These are phyloP conservation scores for Lagenidium giganteum DNA, from an alignment of 352 stramenopile species.

Conservation along the genomic window DNA sequence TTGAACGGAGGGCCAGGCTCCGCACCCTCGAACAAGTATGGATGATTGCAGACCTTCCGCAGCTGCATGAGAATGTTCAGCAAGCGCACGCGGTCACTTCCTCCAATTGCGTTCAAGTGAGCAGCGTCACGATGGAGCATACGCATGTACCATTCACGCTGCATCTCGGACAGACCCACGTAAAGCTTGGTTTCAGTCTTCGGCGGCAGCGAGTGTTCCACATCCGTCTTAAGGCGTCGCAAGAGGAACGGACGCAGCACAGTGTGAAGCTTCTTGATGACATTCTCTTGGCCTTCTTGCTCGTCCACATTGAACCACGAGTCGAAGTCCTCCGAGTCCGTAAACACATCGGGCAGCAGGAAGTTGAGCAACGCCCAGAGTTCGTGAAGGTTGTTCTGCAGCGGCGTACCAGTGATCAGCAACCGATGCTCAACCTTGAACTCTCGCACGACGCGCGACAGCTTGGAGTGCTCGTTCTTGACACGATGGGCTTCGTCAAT, in stretches of 20 bases:
- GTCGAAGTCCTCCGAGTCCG: slow-evolving; percentile 97
- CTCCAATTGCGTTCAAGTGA: slow-evolving; percentile 96
- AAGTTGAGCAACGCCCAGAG: slow-evolving; percentile 99
- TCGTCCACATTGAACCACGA: slow-evolving; percentile 99
- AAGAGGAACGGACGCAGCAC: slow-evolving; percentile 98
- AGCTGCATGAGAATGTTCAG: slow-evolving; percentile 99
- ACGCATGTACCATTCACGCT: slow-evolving; percentile 98
- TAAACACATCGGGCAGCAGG: slow-evolving; percentile 92
- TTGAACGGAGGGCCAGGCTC: slow-evolving; percentile 96
- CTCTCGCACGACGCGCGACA: slow-evolving; percentile 80
- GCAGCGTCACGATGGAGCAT: slow-evolving; percentile 94
- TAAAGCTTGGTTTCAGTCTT: slow-evolving; percentile 99
- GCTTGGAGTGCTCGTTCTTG: slow-evolving; percentile 95
- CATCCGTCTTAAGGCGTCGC: slow-evolving; percentile 97
- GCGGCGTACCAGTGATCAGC: slow-evolving; percentile 96
- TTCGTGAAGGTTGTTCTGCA: slow-evolving; percentile 99
- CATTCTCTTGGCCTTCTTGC: slow-evolving; percentile 93
- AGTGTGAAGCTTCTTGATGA: slow-evolving; percentile 97
- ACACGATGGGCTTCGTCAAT: slow-evolving; percentile 99
- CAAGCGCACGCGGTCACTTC: slow-evolving; percentile 92
- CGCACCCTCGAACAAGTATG: slow-evolving; percentile 99
- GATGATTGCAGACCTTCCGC: slow-evolving; percentile 99
- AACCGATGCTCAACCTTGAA: slow-evolving; percentile 94
- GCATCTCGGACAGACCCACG: slow-evolving; percentile 96
- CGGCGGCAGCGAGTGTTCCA: slow-evolving; percentile 95